A percentile compares a stretch with the other conserved stretches of the same genome.
phyloP scores from a whole-genome alignment of 1,284 basidiomycete genomes.

The Vanrija humicola region DNA sequence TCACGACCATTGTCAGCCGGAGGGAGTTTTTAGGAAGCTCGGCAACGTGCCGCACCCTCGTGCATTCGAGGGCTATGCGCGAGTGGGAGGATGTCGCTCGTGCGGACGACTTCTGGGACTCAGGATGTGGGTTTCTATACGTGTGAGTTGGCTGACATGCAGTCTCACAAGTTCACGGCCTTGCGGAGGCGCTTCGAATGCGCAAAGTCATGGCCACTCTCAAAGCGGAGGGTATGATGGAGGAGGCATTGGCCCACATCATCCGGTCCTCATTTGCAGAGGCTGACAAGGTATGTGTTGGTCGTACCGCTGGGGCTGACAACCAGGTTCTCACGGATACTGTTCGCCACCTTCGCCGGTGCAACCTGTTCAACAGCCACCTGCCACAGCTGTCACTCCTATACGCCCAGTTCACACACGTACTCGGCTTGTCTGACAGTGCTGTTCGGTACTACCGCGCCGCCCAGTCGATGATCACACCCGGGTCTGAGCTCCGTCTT shows the following conservation, averaged over 20 bases:
- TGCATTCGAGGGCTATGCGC: conserved; percentile 22
- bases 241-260: conserved; percentile 31
- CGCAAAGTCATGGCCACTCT: conserved; percentile 22
- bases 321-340: conserved; percentile 18
- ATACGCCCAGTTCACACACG: conserved; percentile 35
- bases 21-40: conserved; percentile 22
- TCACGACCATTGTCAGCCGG: conserved; percentile 27
- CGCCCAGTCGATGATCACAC: conserved; percentile 17
- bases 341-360: conserved; percentile 13
- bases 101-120: conserved; percentile 40
- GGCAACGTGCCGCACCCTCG: conserved; percentile 22
- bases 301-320: background rate
- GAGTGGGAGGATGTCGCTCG: conserved; percentile 21
- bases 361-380: conserved; percentile 22
- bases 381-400: conserved; percentile 34
- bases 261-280: conserved; percentile 26
- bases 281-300: conserved; percentile 18
- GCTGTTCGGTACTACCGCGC: conserved; percentile 35
- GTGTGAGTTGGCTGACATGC: conserved; percentile 1
- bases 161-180: conserved; percentile 29
- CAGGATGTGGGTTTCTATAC: conserved; percentile 28
- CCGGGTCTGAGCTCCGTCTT: conserved; percentile 36
- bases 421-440: conserved; percentile 20
- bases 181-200: conserved; percentile 15
- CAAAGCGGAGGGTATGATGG: conserved; percentile 36